phyloP scores from a whole-genome alignment of 148 eudicot genomes.

The Oxyria digyna region DNA sequence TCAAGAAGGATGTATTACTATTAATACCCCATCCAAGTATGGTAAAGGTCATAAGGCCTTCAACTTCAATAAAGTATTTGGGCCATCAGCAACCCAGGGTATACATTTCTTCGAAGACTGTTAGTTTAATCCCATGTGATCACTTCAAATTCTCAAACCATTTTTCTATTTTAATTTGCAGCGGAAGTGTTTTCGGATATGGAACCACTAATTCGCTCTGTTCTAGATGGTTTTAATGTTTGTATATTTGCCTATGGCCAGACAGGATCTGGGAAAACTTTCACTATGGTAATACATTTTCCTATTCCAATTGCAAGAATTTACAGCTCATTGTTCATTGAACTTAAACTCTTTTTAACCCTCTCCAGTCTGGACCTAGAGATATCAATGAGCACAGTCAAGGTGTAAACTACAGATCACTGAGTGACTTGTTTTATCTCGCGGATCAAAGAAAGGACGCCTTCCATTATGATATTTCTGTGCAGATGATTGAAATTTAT shows the following conservation, averaged over 20 bases:
- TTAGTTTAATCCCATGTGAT: constrained; percentile 3
- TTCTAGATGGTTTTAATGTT: constrained; percentile 69
- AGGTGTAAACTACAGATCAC: constrained; percentile 70
- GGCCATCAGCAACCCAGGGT: constrained; percentile 81
- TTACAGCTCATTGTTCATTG: not conserved
- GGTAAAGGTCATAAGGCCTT: constrained; percentile 60
- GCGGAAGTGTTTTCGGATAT: constrained; percentile 48
- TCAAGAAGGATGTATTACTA: constrained; percentile 69
- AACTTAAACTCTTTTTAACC: constrained; percentile 1
- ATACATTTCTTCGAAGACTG: constrained; percentile 10
- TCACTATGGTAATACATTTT: constrained; percentile 45
- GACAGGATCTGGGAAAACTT: constrained; percentile 79
- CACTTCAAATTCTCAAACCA: not conserved
- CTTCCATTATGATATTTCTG: constrained; percentile 45
- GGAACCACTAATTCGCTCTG: constrained; percentile 52
- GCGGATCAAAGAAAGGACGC: constrained; percentile 35
- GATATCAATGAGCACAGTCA: constrained; percentile 41
- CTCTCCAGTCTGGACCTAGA: constrained; percentile 34
- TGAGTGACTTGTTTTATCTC: constrained; percentile 48
- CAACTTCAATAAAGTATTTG: constrained; percentile 85
- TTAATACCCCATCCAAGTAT: constrained; percentile 52
- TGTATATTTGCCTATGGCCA: constrained; percentile 87
- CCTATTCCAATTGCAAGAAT: not conserved
- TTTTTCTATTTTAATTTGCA: constrained; percentile 12
- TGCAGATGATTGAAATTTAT: constrained; percentile 75